Evolutionary conservation across 179 eudicot genomes (phyloP).

Genomic region (Amaranthus tricolor): DNA sequence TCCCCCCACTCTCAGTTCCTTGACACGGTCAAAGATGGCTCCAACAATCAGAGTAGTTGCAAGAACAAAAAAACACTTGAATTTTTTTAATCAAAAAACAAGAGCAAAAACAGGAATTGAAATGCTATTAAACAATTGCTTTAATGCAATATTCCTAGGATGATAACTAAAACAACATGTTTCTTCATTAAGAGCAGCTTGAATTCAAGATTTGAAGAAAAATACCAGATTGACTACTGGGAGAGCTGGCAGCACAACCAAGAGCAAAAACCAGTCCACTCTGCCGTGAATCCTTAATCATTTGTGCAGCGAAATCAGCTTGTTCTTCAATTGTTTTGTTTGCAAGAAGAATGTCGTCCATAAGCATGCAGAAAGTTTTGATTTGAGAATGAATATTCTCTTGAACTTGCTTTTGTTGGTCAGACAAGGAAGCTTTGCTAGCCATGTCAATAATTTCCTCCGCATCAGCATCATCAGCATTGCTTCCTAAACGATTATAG

Average conservation of each 20-base stretch:
- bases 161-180: neutral
- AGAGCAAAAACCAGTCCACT: slow-evolving; percentile 89
- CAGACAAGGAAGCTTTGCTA: slow-evolving; percentile 63
- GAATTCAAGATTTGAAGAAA: slow-evolving; percentile 9
- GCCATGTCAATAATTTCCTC: slow-evolving; percentile 92
- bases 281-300: slow-evolving; percentile 34
- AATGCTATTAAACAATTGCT: neutral
- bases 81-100: neutral
- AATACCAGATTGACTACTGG: slow-evolving; percentile 48
- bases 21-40: too few species aligned
- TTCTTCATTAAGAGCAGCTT: neutral
- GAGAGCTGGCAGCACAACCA: slow-evolving; percentile 45
- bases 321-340: slow-evolving; percentile 27
- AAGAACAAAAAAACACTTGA: too few species aligned
- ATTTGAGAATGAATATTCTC: slow-evolving; percentile 79
- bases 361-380: slow-evolving; percentile 47
- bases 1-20: too few species aligned
- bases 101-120: neutral
- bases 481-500: slow-evolving; percentile 74
- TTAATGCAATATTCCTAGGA: neutral
- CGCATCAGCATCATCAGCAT: slow-evolving; percentile 63
- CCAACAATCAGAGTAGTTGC: too few species aligned
- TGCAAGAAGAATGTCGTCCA: slow-evolving; percentile 82
- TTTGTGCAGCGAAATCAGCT: slow-evolving; percentile 20
- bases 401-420: slow-evolving; percentile 85